These are phyloP conservation scores for Sophora flavescens DNA, from an alignment of 306 rosid genomes.

Conservation along the genomic window DNA sequence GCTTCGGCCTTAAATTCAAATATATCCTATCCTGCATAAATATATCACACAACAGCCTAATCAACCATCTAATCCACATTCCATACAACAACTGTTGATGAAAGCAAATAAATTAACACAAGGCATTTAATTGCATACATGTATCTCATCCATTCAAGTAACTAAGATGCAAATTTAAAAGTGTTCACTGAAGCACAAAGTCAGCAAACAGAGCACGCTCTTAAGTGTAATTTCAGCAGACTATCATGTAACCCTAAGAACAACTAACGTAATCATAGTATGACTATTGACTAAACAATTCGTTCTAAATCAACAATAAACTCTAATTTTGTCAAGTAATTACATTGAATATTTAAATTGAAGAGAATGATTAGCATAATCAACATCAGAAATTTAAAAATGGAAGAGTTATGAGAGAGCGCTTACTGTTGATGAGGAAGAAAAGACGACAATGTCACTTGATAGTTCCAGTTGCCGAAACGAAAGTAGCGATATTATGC, in stretches of 20 bases:
- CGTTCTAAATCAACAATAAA: neutral
- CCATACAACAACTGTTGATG: neutral
- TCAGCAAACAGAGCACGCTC: neutral
- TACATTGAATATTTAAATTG: neutral
- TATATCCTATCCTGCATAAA: constrained; percentile 45
- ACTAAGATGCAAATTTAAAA: neutral
- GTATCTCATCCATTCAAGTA: neutral
- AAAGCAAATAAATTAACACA: constrained; percentile 22
- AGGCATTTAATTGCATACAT: neutral
- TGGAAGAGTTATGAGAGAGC: neutral
- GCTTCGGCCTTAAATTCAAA: constrained; percentile 19
- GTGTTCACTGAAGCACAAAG: neutral
- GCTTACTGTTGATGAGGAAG: neutral
- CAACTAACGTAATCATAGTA: neutral
- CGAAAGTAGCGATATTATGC: neutral
- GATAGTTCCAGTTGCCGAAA: neutral
- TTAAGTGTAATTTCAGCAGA: neutral
- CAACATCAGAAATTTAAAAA: neutral
- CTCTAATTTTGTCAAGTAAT: neutral
- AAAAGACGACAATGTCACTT: neutral
- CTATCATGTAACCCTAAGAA: neutral
- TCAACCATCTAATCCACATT: constrained; percentile 21
- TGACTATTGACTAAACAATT: neutral
- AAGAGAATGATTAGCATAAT: neutral
- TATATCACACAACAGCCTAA: constrained; percentile 5